A percentile compares a stretch with the other conserved stretches of the same genome.
These are phyloP conservation scores for Wickerhamomyces alni DNA, from an alignment of 805 yeast genomes.

Conservation along the genomic window DNA sequence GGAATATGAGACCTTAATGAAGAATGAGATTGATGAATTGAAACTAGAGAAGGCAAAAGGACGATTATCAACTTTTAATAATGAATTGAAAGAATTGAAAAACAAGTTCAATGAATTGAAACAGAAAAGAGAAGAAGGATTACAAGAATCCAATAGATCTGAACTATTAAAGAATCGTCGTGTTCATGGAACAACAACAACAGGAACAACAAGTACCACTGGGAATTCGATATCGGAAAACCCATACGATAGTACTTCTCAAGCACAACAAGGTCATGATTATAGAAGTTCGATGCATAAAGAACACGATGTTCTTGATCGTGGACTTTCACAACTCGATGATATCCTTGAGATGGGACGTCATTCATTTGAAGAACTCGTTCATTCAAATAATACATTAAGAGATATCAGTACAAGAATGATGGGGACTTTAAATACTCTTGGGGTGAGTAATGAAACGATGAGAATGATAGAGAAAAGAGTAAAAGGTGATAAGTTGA, in stretches of 20 bases:
- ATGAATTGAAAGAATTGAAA: slow-evolving; percentile 26
- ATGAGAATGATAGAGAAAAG: slow-evolving; percentile 74
- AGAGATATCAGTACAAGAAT: slow-evolving; percentile 56
- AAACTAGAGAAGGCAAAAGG: slow-evolving; percentile 52
- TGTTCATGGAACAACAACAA: slow-evolving; percentile 1
- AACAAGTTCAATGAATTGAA: slow-evolving; percentile 30
- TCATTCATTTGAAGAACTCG: slow-evolving; percentile 75
- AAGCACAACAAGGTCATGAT: slow-evolving; percentile 9
- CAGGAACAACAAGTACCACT: too few relatives aligned
- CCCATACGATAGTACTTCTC: slow-evolving; percentile 9
- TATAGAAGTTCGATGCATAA: slow-evolving; percentile 57
- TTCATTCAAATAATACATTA: slow-evolving; percentile 75
- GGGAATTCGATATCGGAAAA: slow-evolving; percentile 9
- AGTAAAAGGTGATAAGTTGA: slow-evolving; percentile 79
- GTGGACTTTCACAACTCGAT: slow-evolving; percentile 80
- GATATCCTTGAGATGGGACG: slow-evolving; percentile 88
- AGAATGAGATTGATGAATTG: slow-evolving; percentile 51
- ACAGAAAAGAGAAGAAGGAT: slow-evolving; percentile 26
- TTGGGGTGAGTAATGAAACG: slow-evolving; percentile 85
- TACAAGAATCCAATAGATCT: slow-evolving; percentile 36
- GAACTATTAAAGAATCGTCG: slow-evolving; percentile 40
- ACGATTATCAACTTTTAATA: slow-evolving; percentile 53
- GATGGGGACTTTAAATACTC: slow-evolving; percentile 63
- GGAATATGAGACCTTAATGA: slow-evolving; percentile 53
- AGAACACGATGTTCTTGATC: slow-evolving; percentile 56